phyloP scores from a whole-genome alignment of 139 green algal genomes.

The Closterium sp. region DNA sequence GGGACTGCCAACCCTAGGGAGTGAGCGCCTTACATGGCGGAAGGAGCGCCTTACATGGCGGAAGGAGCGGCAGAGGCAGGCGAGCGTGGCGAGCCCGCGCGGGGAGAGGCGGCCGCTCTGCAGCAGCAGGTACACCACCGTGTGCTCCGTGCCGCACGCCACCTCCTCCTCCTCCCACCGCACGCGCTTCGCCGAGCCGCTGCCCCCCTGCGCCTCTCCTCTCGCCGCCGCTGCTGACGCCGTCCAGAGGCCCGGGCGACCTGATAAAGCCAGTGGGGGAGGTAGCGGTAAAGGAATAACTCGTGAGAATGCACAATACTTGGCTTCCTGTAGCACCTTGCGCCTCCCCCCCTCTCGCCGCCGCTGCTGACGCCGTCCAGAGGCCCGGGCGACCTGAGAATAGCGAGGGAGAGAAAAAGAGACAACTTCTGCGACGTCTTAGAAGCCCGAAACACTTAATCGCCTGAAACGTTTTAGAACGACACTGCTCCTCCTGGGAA shows the following conservation, averaged over 20 bases:
- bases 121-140: conserved; percentile 6
- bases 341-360: too few relatives aligned
- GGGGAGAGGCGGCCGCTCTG: background rate
- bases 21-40: too few relatives aligned
- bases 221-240: background rate
- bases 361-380: background rate
- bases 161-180: conserved; percentile 1
- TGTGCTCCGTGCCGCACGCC: conserved; percentile 6
- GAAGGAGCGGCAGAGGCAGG: conserved; percentile 12
- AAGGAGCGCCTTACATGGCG: background rate
- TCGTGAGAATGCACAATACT: too few relatives aligned
- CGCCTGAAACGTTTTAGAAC: too few relatives aligned
- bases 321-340: too few relatives aligned
- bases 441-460: too few relatives aligned
- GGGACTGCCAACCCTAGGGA: too few relatives aligned
- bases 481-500: too few relatives aligned
- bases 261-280: background rate
- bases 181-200: background rate
- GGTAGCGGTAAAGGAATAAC: too few relatives aligned
- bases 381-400: background rate
- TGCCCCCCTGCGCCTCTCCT: background rate
- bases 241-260: background rate
- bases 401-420: too few relatives aligned
- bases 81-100: background rate
- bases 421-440: too few relatives aligned